Base-by-base conservation (phyloP, 2,329 filamentous ascomycete species). In the Lasiodiplodia gonubiensis region DNA sequence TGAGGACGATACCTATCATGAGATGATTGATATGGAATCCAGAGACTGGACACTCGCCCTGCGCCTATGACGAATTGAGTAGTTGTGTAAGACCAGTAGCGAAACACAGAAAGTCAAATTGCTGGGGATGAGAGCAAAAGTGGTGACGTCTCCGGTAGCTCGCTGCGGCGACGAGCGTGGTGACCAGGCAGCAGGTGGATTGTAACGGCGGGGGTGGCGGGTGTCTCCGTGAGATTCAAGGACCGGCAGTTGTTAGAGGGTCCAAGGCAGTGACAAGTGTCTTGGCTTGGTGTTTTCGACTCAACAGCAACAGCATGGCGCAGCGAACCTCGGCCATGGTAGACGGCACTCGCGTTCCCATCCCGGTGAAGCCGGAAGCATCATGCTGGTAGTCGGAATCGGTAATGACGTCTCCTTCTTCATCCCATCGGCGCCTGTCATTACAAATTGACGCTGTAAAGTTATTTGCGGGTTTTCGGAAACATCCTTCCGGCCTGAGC, bases 201-300 rank as follows among this genome's bases (percentile, higher is more conserved):
- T 46, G 21, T 35, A 61, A 61, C 42, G 18, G 57, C 39, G 57
- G 57, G 57, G 57, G 57, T 33, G 42, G 49, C 23, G 57, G 57
- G 18, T 23, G 39, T 49, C 49, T 27, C 57, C 42, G 57, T 61
- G 39, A 21, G 12, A 42, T 33, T 35, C 39, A 49, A 35, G 57
- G 25, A 61, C 35, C 27, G 25, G 37, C 27, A 48, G 55, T 16
- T 21, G 25, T 49, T 10, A 27, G 39, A 61, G 39, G 57, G 18
- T 11, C 27, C 5, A 27, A 18, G 5, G 25, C 27, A 61, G 42
- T 25, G 42, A 33, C 57, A 61, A 25, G 39, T 4, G 10, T 35
- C 42, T 49, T 61, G 42, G 57, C 39, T n/a, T 48, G 37, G 39
- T 46, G 23, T 27, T 46, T 48, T 30, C 39, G 37, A 48, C 8